Conservation (phyloP, 2,329 filamentous ascomycete species). For the Chaetomium sp. region DNA sequence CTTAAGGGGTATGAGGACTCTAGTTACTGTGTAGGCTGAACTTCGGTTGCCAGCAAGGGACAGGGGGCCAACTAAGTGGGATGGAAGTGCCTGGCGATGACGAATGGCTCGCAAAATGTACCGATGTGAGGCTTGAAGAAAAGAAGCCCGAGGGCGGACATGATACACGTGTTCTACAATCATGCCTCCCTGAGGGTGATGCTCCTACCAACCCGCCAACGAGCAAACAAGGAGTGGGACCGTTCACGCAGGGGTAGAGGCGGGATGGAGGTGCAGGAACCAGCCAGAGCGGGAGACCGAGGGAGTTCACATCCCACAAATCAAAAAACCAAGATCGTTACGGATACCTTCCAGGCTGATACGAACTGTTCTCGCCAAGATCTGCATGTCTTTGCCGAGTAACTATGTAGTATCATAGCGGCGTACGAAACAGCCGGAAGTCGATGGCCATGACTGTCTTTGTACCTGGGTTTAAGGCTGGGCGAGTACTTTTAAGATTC, state of each 20-base stretch:
- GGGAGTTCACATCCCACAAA: not conserved
- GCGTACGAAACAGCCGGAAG: not conserved
- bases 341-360: not conserved
- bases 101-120: slow-evolving; percentile 11
- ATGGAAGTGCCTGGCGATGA: not conserved
- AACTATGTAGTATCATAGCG: not conserved
- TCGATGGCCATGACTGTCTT: not conserved
- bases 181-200: not conserved
- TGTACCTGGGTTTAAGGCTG: not conserved
- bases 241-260: not conserved
- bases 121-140: not conserved
- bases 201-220: not conserved
- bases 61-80: not conserved
- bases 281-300: not conserved
- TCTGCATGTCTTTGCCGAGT: slow-evolving; percentile 10
- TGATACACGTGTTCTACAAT: slow-evolving; percentile 16
- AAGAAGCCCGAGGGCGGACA: not conserved
- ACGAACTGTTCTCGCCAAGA: slow-evolving; percentile 18
- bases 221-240: not conserved
- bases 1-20: not conserved
- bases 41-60: not conserved
- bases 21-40: not conserved
- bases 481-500: not conserved
- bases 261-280: not conserved
- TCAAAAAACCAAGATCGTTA: not conserved